These are phyloP conservation scores for Corylus heterophylla DNA, from an alignment of 306 rosid genomes.

Conservation along the genomic window DNA sequence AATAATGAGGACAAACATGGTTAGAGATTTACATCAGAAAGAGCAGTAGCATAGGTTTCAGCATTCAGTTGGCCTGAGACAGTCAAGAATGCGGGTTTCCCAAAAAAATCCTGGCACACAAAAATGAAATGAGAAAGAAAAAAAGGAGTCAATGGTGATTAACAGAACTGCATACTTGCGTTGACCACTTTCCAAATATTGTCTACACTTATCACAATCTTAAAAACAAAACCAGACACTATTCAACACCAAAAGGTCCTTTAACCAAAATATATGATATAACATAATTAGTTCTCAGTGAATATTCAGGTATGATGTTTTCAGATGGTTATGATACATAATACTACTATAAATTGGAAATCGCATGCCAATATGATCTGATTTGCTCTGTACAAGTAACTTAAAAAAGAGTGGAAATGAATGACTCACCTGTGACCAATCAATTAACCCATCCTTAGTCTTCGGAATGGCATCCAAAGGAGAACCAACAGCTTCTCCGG, in stretches of 20 bases:
- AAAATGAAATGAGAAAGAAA: conserved; percentile 28
- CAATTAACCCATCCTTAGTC: conserved; percentile 62
- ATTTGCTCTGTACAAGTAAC: conserved; percentile 3
- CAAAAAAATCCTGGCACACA: conserved; percentile 78
- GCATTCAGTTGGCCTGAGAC: conserved; percentile 98
- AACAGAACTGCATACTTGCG: background rate
- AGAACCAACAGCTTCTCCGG: conserved; percentile 69
- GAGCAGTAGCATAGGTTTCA: conserved; percentile 96
- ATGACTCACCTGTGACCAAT: conserved; percentile 89
- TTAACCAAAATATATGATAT: background rate
- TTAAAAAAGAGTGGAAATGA: conserved; percentile 23
- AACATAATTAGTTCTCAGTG: background rate
- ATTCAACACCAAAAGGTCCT: background rate
- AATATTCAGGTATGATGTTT: background rate
- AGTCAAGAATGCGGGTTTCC: conserved; percentile 94
- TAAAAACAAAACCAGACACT: background rate
- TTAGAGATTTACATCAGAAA: conserved; percentile 68
- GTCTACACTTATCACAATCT: background rate
- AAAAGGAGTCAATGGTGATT: background rate
- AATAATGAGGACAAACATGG: conserved; percentile 6
- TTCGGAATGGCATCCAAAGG: conserved; percentile 71
- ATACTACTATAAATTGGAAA: background rate
- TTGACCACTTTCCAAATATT: background rate
- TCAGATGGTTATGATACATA: background rate
- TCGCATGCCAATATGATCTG: background rate